Evolutionary conservation across 805 yeast genomes (phyloP).

Genomic region (Lipomyces chichibuensis): DNA sequence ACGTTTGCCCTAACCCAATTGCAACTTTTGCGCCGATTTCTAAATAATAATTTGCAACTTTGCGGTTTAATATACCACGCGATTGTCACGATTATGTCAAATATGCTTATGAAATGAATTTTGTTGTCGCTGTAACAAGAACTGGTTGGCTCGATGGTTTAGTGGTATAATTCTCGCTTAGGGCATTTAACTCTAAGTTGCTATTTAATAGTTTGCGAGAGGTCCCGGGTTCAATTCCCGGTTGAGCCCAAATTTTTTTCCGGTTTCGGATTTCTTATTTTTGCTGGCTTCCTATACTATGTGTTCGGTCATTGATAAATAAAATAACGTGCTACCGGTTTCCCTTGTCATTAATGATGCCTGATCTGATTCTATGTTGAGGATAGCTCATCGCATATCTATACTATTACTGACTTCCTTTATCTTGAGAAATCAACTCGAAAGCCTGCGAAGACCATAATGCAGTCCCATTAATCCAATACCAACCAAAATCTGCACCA

Average conservation of each 20-base stretch:
- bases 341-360: too few relatives aligned
- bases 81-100: background rate
- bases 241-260: conserved; percentile 42
- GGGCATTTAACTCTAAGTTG: conserved; percentile 41
- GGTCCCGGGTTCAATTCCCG: conserved; percentile 48
- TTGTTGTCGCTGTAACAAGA: background rate
- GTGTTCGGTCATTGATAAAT: background rate
- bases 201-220: conserved; percentile 40
- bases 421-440: background rate
- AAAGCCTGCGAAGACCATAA: background rate
- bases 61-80: background rate
- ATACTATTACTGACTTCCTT: background rate
- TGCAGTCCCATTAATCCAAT: background rate
- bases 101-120: background rate
- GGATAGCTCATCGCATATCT: background rate
- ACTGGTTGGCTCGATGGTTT: conserved; percentile 43
- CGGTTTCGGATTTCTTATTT: background rate
- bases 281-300: background rate
- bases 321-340: too few relatives aligned
- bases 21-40: background rate
- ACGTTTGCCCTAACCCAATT: background rate
- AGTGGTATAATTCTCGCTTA: conserved; percentile 47
- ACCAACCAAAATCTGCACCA: background rate
- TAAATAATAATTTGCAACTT: background rate
- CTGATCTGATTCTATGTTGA: background rate